phyloP scores from a whole-genome alignment of 2,329 filamentous ascomycete species.

The Cercospora beticola region DNA sequence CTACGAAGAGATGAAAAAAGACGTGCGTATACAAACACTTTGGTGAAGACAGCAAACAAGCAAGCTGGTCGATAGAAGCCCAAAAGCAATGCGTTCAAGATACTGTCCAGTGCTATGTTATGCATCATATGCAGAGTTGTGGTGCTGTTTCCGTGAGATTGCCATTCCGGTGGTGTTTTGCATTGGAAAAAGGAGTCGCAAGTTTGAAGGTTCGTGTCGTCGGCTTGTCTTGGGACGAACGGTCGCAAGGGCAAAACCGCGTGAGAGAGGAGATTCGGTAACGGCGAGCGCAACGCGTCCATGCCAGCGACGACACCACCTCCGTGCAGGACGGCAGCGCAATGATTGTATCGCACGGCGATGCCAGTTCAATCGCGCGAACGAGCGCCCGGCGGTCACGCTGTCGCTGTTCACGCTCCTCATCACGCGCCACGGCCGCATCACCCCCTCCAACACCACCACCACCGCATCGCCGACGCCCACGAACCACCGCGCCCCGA shows the following conservation, averaged over 20 bases:
- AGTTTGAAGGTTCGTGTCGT: conserved; percentile 1
- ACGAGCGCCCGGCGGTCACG: conserved; percentile 13
- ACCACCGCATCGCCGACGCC: conserved; percentile 5
- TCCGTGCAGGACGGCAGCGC: conserved; percentile 6
- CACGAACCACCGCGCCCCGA: neutral
- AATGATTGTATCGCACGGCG: conserved; percentile 12
- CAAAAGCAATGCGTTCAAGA: neutral
- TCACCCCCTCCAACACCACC: conserved; percentile 2
- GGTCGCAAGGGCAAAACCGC: conserved; percentile 1
- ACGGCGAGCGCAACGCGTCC: conserved; percentile 1
- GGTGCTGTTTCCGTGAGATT: neutral
- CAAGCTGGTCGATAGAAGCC: neutral
- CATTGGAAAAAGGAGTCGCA: neutral
- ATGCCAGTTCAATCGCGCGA: conserved; percentile 15
- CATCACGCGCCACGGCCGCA: conserved; percentile 11
- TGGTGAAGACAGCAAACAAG: neutral
- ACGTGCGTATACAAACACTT: neutral
- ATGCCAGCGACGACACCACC: neutral
- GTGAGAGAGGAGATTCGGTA: conserved; percentile 3
- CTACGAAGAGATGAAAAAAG: neutral
- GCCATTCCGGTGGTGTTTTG: neutral
- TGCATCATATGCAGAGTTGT: neutral
- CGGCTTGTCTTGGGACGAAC: neutral
- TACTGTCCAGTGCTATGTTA: neutral
- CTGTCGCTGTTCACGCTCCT: conserved; percentile 6